Evolutionary conservation across 2,329 filamentous ascomycete genomes (phyloP).

Genomic region (Colletotrichum melonis): DNA sequence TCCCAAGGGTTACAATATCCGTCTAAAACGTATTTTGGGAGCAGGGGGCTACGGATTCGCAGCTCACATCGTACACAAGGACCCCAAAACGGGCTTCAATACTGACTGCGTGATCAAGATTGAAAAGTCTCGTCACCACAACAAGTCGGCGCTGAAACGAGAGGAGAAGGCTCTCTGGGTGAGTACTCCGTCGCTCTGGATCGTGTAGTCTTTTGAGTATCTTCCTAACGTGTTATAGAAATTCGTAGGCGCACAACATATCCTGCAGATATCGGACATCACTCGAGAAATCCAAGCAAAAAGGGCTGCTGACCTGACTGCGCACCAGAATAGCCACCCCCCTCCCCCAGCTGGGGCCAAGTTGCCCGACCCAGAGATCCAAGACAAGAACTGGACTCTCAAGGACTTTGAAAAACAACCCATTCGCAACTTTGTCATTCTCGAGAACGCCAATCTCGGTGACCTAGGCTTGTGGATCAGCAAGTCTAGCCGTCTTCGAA

Average conservation of each 20-base stretch:
- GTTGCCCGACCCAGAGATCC: not conserved
- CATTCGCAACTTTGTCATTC: slow-evolving; percentile 35
- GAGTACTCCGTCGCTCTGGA: not conserved
- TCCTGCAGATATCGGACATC: slow-evolving; percentile 42
- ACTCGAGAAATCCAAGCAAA: slow-evolving; percentile 16
- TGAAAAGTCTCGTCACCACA: slow-evolving; percentile 1
- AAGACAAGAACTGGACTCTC: slow-evolving; percentile 14
- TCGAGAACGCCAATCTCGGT: slow-evolving; percentile 43
- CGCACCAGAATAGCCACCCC: not conserved
- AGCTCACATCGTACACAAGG: slow-evolving; percentile 28
- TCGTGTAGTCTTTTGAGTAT: too few relatives aligned
- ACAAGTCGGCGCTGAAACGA: not conserved
- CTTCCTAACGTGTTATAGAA: slow-evolving; percentile 28
- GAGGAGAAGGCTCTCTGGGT: slow-evolving; percentile 28
- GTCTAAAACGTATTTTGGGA: slow-evolving; percentile 42
- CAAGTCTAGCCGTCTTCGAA: slow-evolving; percentile 17
- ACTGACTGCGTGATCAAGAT: slow-evolving; percentile 23
- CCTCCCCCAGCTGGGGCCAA: not conserved
- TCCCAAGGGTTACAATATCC: slow-evolving; percentile 38
- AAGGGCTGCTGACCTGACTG: not conserved
- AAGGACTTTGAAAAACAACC: slow-evolving; percentile 13
- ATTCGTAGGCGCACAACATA: slow-evolving; percentile 42
- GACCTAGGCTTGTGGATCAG: slow-evolving; percentile 35
- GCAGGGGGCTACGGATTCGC: slow-evolving; percentile 42
- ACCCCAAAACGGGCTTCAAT: not conserved